Evolutionary conservation across 23 red algal genomes (phyloP).

Genomic region (Gracilaria gracilis): DNA sequence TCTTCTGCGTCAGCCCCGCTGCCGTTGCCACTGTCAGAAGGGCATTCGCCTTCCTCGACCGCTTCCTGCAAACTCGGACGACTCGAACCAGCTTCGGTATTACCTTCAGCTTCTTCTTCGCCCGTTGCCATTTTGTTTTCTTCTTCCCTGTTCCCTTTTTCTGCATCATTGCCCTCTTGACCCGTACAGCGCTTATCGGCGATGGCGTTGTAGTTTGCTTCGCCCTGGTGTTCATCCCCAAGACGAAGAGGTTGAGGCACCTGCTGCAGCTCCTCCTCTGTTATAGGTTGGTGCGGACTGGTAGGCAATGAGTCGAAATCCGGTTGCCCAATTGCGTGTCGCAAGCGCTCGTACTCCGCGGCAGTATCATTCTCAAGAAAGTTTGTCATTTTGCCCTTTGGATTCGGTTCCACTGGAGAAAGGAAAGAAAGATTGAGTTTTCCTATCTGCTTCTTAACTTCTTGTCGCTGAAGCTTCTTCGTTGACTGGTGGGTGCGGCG

Average conservation of each 20-base stretch:
- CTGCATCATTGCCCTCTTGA: not conserved
- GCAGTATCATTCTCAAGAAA: not conserved
- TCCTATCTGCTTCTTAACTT: not conserved
- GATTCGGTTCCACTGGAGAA: not conserved
- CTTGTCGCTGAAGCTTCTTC: conserved; percentile 7
- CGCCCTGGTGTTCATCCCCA: conserved; percentile 21
- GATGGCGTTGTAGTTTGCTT: conserved; percentile 19
- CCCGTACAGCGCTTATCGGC: not conserved
- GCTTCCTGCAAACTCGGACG: not conserved
- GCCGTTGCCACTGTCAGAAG: not conserved
- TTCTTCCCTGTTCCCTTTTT: not conserved
- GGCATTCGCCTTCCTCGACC: not conserved
- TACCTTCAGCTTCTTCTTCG: not conserved
- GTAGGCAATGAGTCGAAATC: not conserved
- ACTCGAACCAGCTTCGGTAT: not conserved
- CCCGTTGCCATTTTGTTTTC: not conserved
- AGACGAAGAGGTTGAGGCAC: not conserved
- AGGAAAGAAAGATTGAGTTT: not conserved
- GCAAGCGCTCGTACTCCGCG: conserved; percentile 4
- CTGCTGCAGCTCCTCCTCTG: conserved; percentile 4
- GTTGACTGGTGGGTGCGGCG: not conserved
- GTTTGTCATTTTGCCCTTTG: not conserved
- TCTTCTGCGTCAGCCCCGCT: not conserved
- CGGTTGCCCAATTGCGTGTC: not conserved
- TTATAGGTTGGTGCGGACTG: not conserved